Evolutionary conservation across 345 rosid genomes (phyloP), one percentile per base, ranked within the genome.

Genomic region (Eucalyptus polyanthemos): DNA sequence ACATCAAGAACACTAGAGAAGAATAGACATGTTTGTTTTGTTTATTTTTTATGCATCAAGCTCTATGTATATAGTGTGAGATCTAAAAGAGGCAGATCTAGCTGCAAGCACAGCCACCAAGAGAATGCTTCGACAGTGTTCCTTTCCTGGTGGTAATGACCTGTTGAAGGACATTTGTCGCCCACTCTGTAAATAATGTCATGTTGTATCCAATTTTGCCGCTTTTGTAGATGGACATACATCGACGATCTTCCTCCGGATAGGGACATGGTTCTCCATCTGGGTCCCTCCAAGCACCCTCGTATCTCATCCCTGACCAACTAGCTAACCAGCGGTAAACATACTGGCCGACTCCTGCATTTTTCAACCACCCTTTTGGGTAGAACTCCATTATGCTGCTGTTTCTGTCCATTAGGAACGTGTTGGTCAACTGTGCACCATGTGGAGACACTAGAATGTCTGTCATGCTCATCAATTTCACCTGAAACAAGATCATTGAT

Each of bases 341-440:
- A 87, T 87, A 94, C 76, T 96, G 98, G 50, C 97, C 98, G 7
- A 95, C 96, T 4, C 98, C 97, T 7, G 99, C 97, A 29, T 93
- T 93, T 72, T 94, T 93, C 45, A 93, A 90, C 98, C 98, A 95
- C 17, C 99, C 98, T 81, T 95, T 95, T 0, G 98, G 96, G 89
- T 92, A 93, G 88, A 97, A 96, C 89, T 96, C 97, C 97, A 95
- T 94, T 12, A 95, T 95, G 40, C 97, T 96, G 93, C 97, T 95
- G 87, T 95, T 90, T 88, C 89, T 91, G 87, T 96, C 93, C 98
- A 95, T 95, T 22, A 97, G 92, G 95, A 97, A 92, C 93, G 94
- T 89, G 94, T 97, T 95, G n/a, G 97, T 94, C 16, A 96, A 92
- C 37, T 97, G 97, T 24, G 98, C 97, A 10, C 97, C 98, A 21